Evolutionary conservation across 2,329 filamentous ascomycete genomes (phyloP).

Genomic region (Colletotrichum siamense): DNA sequence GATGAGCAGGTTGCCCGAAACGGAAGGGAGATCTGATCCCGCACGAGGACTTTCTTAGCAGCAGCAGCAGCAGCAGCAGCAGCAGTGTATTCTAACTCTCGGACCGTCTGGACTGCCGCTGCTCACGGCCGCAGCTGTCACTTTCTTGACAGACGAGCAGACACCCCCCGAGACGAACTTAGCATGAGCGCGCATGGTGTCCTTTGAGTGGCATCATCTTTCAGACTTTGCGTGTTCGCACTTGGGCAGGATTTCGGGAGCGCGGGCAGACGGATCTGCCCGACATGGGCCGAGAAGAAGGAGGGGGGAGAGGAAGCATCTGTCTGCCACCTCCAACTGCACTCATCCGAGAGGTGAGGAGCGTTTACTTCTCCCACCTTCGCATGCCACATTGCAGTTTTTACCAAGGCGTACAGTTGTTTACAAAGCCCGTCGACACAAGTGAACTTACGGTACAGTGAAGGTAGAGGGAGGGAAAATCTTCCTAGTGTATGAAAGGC

Average conservation of each 20-base stretch:
- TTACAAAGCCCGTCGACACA: neutral
- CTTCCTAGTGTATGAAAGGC: neutral
- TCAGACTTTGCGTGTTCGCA: too few relatives aligned
- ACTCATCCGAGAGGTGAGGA: neutral
- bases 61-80: too few relatives aligned
- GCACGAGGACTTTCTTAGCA: neutral
- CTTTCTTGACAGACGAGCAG: neutral
- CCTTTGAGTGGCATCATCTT: neutral
- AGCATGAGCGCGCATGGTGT: neutral
- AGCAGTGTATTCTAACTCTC: neutral
- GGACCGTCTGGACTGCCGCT: neutral
- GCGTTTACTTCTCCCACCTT: neutral
- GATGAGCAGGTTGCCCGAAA: neutral
- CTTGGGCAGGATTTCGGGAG: neutral
- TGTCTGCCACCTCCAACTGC: neutral
- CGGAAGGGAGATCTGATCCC: neutral
- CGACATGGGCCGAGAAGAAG: neutral
- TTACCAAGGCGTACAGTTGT: neutral
- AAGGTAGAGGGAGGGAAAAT: neutral
- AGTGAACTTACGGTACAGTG: too few relatives aligned
- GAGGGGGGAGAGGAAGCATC: neutral
- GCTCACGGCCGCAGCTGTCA: neutral
- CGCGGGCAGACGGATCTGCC: neutral
- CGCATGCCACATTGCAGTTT: neutral
- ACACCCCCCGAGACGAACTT: neutral